These are phyloP conservation scores for Tremella mesenterica DNA, from an alignment of 768 basidiomycete species.

Conservation along the genomic window DNA sequence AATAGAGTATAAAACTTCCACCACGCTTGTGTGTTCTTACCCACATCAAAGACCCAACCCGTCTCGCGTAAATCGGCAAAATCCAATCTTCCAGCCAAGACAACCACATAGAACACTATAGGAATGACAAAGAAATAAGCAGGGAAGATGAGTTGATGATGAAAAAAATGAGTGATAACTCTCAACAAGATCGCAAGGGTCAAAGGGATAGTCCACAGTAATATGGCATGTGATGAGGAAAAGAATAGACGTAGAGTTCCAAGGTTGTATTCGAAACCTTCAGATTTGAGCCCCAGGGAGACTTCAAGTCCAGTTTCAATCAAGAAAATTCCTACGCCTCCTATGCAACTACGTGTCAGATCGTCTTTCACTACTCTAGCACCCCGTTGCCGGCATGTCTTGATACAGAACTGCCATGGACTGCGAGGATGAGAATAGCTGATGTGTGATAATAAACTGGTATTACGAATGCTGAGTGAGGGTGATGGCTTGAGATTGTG, in stretches of 20 bases:
- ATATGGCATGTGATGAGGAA: slow-evolving; percentile 55
- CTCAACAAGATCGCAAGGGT: slow-evolving; percentile 66
- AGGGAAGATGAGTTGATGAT: slow-evolving; percentile 88
- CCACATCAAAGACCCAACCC: slow-evolving; percentile 84
- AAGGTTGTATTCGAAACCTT: slow-evolving; percentile 62
- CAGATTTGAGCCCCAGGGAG: slow-evolving; percentile 64
- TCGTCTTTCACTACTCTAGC: too few species aligned
- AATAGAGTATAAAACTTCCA: slow-evolving; percentile 76
- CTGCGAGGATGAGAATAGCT: too few species aligned
- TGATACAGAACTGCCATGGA: too few species aligned
- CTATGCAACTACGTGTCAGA: slow-evolving; percentile 54
- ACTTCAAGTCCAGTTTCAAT: slow-evolving; percentile 83
- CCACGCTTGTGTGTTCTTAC: slow-evolving; percentile 53
- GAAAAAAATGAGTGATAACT: slow-evolving; percentile 65
- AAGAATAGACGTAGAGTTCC: slow-evolving; percentile 63
- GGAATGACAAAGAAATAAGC: slow-evolving; percentile 56
- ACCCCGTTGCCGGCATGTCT: background rate
- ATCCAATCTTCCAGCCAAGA: slow-evolving; percentile 57
- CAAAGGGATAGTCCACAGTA: slow-evolving; percentile 72
- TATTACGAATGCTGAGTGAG: too few species aligned
- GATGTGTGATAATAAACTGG: too few species aligned
- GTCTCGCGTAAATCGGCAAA: slow-evolving; percentile 54
- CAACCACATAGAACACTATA: slow-evolving; percentile 69
- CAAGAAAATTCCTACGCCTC: slow-evolving; percentile 90
- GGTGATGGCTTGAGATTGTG: too few species aligned